Percentiles rank a stretch among this genome's conserved stretches.
Conservation (phyloP, 306 rosid species). For the Cucumis melo region DNA sequence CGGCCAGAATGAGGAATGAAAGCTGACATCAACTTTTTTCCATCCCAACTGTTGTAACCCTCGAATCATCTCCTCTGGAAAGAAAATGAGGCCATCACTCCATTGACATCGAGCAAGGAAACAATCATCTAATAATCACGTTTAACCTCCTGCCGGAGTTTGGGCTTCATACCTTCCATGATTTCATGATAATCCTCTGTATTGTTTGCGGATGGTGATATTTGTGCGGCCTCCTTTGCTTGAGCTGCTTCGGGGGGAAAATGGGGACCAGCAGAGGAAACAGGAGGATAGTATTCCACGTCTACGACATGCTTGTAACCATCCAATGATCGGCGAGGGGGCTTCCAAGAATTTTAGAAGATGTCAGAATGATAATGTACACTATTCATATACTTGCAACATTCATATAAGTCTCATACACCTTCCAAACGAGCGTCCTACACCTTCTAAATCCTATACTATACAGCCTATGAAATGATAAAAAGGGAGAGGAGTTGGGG, state of each 20-base stretch:
- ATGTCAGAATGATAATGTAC: conserved; percentile 12
- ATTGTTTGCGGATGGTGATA: conserved; percentile 41
- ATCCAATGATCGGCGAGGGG: conserved; percentile 68
- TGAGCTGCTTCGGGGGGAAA: conserved; percentile 69
- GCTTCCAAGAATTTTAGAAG: conserved; percentile 31
- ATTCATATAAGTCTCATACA: not conserved
- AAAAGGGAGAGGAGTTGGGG: not conserved
- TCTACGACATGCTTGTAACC: conserved; percentile 90
- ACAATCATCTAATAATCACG: conserved; percentile 3
- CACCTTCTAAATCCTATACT: not conserved
- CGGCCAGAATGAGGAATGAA: conserved; percentile 77
- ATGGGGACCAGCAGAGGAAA: conserved; percentile 62
- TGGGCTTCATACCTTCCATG: conserved; percentile 53
- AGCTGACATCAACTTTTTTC: conserved; percentile 92
- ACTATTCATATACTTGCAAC: not conserved
- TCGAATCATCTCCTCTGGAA: conserved; percentile 73
- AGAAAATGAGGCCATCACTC: not conserved
- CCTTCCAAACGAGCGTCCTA: not conserved
- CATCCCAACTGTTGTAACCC: conserved; percentile 84
- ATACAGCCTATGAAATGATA: not conserved
- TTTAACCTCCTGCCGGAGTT: not conserved
- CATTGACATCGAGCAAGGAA: not conserved
- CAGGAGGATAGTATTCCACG: conserved; percentile 61
- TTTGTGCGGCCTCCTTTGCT: conserved; percentile 89
- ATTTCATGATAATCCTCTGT: conserved; percentile 85